Evolutionary conservation across 2,329 filamentous ascomycete species (phyloP).

Genomic region (Gyromitra esculenta): DNA sequence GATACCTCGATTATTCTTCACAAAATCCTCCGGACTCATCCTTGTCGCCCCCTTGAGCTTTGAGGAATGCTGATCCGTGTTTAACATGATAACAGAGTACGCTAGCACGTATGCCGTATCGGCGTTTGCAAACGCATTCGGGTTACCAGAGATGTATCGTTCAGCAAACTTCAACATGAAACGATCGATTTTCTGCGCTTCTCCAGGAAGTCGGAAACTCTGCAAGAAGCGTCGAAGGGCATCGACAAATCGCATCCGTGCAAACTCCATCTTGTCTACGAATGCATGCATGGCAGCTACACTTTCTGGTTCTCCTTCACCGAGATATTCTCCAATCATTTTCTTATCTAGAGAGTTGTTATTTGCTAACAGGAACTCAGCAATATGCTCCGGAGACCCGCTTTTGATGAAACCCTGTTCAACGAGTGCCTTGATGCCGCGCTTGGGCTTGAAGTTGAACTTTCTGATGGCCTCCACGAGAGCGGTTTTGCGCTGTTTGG

Average conservation of each 20-base stretch:
- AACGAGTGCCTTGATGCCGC: constrained; percentile 84
- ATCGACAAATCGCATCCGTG: constrained; percentile 90
- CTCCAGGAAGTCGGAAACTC: constrained; percentile 91
- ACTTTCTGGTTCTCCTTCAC: constrained; percentile 90
- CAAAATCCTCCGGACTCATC: constrained; percentile 97
- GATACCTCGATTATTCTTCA: constrained; percentile 98
- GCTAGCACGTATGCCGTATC: constrained; percentile 96
- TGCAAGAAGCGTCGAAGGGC: constrained; percentile 90
- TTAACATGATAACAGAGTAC: constrained; percentile 96
- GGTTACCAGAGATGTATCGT: constrained; percentile 92
- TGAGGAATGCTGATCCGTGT: constrained; percentile 91
- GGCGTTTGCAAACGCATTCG: constrained; percentile 96
- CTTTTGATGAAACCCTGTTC: constrained; percentile 87
- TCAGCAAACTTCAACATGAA: constrained; percentile 99
- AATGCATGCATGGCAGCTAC: constrained; percentile 99
- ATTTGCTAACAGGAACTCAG: constrained; percentile 80
- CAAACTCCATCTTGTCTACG: constrained; percentile 93
- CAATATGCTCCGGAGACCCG: constrained; percentile 81
- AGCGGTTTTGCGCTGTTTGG: constrained; percentile 92
- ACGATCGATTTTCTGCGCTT: constrained; percentile 98
- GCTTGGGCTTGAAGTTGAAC: constrained; percentile 98
- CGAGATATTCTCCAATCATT: constrained; percentile 91
- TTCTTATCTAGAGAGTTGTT: constrained; percentile 84
- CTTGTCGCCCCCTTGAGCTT: constrained; percentile 79
- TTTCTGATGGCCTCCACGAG: constrained; percentile 85